Evolutionary conservation across 2,329 filamentous ascomycete species (phyloP).

Genomic region (Penicillium sp.): DNA sequence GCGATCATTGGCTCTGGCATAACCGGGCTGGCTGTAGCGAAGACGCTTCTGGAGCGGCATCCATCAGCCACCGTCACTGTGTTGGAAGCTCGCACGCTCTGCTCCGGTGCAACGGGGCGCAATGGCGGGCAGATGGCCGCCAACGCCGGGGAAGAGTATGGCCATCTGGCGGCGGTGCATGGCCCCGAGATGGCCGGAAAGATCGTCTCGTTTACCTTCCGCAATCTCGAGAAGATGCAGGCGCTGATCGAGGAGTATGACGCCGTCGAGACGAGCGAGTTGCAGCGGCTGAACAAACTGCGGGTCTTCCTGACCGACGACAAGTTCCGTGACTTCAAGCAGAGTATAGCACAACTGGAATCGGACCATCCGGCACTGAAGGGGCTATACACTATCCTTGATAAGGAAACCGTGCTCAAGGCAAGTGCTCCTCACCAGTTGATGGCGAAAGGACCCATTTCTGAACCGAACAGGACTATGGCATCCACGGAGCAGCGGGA

Average conservation of each 20-base stretch:
- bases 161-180: conserved; percentile 17
- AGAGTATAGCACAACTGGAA: conserved; percentile 23
- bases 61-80: conserved; percentile 29
- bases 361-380: conserved; percentile 21
- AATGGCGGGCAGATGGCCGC: conserved; percentile 37
- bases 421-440: no score
- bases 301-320: conserved; percentile 25
- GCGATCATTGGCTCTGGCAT: conserved; percentile 40
- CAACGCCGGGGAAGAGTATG: conserved; percentile 30
- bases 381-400: conserved; percentile 26
- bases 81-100: conserved; percentile 36
- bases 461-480: conserved; percentile 16
- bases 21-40: conserved; percentile 33
- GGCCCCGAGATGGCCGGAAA: conserved; percentile 34
- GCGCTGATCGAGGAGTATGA: conserved; percentile 36
- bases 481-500: conserved; percentile 22
- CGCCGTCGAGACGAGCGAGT: conserved; percentile 25
- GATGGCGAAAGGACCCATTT: no score
- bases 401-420: conserved; percentile 13
- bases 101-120: conserved; percentile 39
- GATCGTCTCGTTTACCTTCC: conserved; percentile 40
- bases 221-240: conserved; percentile 39
- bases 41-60: conserved; percentile 30
- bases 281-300: conserved; percentile 24
- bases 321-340: conserved; percentile 20